Conservation (phyloP, 2,329 filamentous ascomycete genomes). For the Akanthomyces uredinophilus region DNA sequence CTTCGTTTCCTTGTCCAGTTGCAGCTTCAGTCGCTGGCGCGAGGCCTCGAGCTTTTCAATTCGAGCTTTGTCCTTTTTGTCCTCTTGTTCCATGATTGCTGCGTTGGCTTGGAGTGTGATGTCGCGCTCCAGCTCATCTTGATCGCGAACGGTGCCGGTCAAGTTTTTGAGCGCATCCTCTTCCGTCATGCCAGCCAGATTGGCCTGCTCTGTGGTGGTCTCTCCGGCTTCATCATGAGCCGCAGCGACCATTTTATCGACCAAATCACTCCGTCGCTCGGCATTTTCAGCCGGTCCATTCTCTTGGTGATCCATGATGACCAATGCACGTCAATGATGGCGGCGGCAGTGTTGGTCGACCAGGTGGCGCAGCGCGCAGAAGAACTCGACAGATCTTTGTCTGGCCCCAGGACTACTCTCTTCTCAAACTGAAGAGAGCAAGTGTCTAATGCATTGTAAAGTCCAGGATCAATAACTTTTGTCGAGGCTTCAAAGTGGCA, state of each 20-base stretch:
- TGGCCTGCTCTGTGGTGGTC: conserved; percentile 8
- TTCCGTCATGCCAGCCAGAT: conserved; percentile 44
- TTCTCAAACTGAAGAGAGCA: background rate
- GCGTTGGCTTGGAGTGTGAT: conserved; percentile 62
- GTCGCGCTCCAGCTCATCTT: conserved; percentile 85
- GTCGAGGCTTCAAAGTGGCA: background rate
- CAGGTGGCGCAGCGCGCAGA: background rate
- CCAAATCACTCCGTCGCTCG: conserved; percentile 23
- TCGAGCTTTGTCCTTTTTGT: conserved; percentile 57
- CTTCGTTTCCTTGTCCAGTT: conserved; percentile 53
- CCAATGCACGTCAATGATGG: background rate
- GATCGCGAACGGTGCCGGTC: conserved; percentile 69
- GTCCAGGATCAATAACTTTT: background rate
- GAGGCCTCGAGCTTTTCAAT: conserved; percentile 54
- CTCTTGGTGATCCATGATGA: conserved; percentile 25
- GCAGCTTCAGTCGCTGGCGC: conserved; percentile 56
- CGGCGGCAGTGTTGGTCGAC: background rate
- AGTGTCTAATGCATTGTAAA: background rate
- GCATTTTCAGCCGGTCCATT: conserved; percentile 18
- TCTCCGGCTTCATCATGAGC: conserved; percentile 22
- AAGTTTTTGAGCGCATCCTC: conserved; percentile 56
- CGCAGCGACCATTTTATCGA: conserved; percentile 27
- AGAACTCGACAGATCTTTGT: background rate
- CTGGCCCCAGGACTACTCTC: background rate
- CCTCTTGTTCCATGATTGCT: conserved; percentile 56